Conservation (phyloP, 768 basidiomycete genomes). For the Lyophyllum shimeji region DNA sequence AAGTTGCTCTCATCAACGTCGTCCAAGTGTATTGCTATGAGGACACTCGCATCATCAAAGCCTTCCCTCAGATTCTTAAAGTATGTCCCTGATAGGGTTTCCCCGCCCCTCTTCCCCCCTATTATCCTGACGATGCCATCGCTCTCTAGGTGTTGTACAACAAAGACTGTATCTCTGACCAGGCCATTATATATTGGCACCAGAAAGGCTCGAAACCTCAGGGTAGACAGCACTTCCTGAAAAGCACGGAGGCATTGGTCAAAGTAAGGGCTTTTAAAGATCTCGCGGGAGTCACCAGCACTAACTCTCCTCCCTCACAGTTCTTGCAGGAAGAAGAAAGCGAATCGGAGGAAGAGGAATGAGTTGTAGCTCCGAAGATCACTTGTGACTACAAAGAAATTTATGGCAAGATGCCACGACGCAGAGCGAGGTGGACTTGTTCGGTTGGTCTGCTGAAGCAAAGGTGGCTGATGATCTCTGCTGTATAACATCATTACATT, state of each 20-base stretch:
- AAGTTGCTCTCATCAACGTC: slow-evolving; percentile 92
- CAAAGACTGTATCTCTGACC: slow-evolving; percentile 92
- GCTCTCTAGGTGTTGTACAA: slow-evolving; percentile 83
- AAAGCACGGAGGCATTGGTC: slow-evolving; percentile 82
- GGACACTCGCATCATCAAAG: slow-evolving; percentile 91
- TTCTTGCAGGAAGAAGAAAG: slow-evolving; percentile 90
- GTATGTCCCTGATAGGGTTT: slow-evolving; percentile 36
- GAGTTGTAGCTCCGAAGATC: slow-evolving; percentile 2
- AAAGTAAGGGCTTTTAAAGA: slow-evolving; percentile 55
- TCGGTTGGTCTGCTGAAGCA: too few relatives aligned
- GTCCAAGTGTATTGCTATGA: slow-evolving; percentile 97
- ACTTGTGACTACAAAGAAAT: not conserved
- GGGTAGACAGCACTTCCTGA: slow-evolving; percentile 94
- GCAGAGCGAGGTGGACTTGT: too few relatives aligned
- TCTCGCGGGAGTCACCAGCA: not conserved
- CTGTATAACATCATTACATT: not conserved
- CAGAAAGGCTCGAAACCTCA: slow-evolving; percentile 96
- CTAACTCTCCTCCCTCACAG: slow-evolving; percentile 34
- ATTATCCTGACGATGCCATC: not conserved
- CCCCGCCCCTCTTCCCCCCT: not conserved
- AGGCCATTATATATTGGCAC: slow-evolving; percentile 97
- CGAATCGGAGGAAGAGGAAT: slow-evolving; percentile 65
- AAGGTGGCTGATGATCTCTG: not conserved
- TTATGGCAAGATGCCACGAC: not conserved
- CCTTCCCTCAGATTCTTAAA: slow-evolving; percentile 95